Percentiles rank a stretch among this genome's conserved stretches.
These are phyloP conservation scores for Rutstroemia sp. DNA, from an alignment of 2,329 filamentous ascomycete genomes.

Conservation along the genomic window DNA sequence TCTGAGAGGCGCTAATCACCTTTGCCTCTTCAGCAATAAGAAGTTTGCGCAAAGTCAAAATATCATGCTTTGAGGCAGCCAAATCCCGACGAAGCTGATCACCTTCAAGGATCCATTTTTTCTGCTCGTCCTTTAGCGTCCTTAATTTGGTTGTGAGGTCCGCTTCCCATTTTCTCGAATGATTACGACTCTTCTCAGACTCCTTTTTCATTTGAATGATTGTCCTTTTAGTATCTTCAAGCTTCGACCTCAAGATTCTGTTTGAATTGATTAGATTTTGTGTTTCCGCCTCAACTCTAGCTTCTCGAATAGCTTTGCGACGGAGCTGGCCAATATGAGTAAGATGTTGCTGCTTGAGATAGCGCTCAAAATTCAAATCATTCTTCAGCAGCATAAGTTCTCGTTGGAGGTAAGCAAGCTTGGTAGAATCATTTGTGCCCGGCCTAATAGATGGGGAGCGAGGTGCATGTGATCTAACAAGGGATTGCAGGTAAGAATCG, in stretches of 20 bases:
- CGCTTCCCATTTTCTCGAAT: slow-evolving; percentile 72
- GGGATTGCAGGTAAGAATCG: slow-evolving; percentile 24
- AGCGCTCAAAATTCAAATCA: slow-evolving; percentile 76
- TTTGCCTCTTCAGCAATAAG: slow-evolving; percentile 63
- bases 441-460: slow-evolving; percentile 25
- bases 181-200: slow-evolving; percentile 60
- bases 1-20: slow-evolving; percentile 56
- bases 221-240: slow-evolving; percentile 64
- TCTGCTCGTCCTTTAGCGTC: slow-evolving; percentile 61
- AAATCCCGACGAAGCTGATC: slow-evolving; percentile 51
- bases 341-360: slow-evolving; percentile 76
- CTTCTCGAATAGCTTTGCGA: slow-evolving; percentile 66
- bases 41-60: slow-evolving; percentile 55
- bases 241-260: slow-evolving; percentile 61
- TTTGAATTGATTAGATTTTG: slow-evolving; percentile 75
- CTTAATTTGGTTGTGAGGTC: slow-evolving; percentile 62
- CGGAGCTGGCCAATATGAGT: slow-evolving; percentile 74
- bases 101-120: slow-evolving; percentile 52
- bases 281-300: slow-evolving; percentile 72
- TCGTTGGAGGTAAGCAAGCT: slow-evolving; percentile 53
- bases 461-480: slow-evolving; percentile 19
- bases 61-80: slow-evolving; percentile 49
- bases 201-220: slow-evolving; percentile 66
- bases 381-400: slow-evolving; percentile 72
- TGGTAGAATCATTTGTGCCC: slow-evolving; percentile 28